Evolutionary conservation across 306 rosid species (phyloP).

Genomic region (Vachellia collinsii): DNA sequence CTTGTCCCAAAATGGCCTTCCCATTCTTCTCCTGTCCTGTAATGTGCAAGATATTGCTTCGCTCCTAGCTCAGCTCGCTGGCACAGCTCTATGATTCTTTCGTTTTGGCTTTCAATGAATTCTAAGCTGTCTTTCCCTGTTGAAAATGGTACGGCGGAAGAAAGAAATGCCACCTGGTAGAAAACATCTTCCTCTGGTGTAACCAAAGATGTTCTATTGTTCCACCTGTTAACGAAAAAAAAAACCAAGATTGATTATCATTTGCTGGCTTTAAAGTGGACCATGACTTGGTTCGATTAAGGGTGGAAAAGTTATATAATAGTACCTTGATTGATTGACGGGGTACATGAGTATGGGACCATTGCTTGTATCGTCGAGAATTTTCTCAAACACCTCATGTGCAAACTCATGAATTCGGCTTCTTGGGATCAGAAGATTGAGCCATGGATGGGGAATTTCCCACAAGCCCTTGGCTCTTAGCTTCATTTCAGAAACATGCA

Average conservation of each 20-base stretch:
- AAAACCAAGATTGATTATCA: not conserved
- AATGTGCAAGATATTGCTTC: conserved; percentile 89
- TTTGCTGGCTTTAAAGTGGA: not conserved
- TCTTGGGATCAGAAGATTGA: not conserved
- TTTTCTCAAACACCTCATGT: conserved; percentile 35
- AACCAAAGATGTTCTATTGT: conserved; percentile 69
- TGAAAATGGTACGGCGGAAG: conserved; percentile 77
- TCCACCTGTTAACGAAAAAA: conserved; percentile 64
- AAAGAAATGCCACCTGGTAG: conserved; percentile 76
- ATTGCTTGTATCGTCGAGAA: conserved; percentile 66
- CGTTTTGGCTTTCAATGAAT: conserved; percentile 63
- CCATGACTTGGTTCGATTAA: not conserved
- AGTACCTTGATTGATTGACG: conserved; percentile 76
- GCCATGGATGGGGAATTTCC: conserved; percentile 1
- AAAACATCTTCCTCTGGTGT: conserved; percentile 93
- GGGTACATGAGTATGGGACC: conserved; percentile 95
- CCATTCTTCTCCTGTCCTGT: conserved; percentile 76
- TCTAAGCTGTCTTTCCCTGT: conserved; percentile 67
- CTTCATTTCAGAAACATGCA: not conserved
- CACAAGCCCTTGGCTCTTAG: conserved; percentile 2
- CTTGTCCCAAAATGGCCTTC: conserved; percentile 70
- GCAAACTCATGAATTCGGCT: not conserved
- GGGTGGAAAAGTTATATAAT: not conserved
- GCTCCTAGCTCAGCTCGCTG: conserved; percentile 47
- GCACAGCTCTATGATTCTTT: conserved; percentile 65